phyloP scores from a whole-genome alignment of 192 early-diverging fungal genomes.

The Backusella tarrabulga region DNA sequence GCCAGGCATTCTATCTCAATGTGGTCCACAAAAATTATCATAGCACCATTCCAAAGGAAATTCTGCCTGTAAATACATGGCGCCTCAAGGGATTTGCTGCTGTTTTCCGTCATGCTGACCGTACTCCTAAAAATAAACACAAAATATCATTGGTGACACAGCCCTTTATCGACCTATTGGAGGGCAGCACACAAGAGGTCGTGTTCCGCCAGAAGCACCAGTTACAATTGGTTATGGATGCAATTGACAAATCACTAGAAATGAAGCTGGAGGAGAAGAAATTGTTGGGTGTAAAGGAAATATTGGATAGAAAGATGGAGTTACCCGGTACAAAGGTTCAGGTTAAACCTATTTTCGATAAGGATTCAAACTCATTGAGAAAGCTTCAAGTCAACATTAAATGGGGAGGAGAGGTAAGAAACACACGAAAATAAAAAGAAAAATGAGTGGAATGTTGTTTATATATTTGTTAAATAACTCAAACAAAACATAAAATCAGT shows the following conservation, averaged over 20 bases:
- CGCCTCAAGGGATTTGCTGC: slow-evolving; percentile 90
- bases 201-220: slow-evolving; percentile 75
- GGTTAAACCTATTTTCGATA: slow-evolving; percentile 75
- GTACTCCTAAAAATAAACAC: slow-evolving; percentile 97
- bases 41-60: slow-evolving; percentile 29
- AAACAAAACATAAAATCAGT: slow-evolving; percentile 38
- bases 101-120: slow-evolving; percentile 92
- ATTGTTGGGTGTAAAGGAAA: slow-evolving; percentile 66
- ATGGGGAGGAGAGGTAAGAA: slow-evolving; percentile 86
- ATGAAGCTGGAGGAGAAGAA: slow-evolving; percentile 52
- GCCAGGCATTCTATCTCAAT: slow-evolving; percentile 62
- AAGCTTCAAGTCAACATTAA: slow-evolving; percentile 94
- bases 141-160: slow-evolving; percentile 79
- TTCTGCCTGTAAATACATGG: slow-evolving; percentile 83
- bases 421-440: background rate
- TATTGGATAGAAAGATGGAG: slow-evolving; percentile 77
- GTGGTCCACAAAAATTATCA: background rate
- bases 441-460: too few species aligned
- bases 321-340: slow-evolving; percentile 93
- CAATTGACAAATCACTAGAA: slow-evolving; percentile 44
- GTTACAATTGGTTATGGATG: slow-evolving; percentile 61
- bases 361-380: slow-evolving; percentile 50
- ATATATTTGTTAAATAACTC: background rate
- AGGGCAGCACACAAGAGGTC: slow-evolving; percentile 71
- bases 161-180: slow-evolving; percentile 71